Percentiles rank a stretch among this genome's conserved stretches.
phyloP scores from a whole-genome alignment of 192 early-diverging fungal genomes.

The Fimicolochytrium jonesii region DNA sequence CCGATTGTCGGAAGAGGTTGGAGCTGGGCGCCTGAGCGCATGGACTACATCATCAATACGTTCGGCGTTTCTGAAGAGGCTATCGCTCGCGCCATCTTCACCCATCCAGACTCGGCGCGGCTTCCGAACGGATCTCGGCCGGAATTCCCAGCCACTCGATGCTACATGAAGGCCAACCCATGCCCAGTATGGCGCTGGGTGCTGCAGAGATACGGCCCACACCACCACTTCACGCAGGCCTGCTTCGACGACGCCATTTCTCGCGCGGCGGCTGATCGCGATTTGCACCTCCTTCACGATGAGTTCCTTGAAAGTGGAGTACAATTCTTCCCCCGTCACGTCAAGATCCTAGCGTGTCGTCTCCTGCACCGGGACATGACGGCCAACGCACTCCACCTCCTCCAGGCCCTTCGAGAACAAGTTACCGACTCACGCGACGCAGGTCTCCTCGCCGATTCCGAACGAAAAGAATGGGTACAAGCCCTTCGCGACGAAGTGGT shows the following conservation, averaged over 20 bases:
- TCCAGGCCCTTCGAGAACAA: constrained; percentile 36
- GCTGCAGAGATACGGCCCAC: constrained; percentile 40
- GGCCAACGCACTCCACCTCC: constrained; percentile 42
- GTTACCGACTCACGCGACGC: constrained; percentile 16
- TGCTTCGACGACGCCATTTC: constrained; percentile 52
- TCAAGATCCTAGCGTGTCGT: constrained; percentile 52
- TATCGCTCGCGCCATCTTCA: constrained; percentile 28
- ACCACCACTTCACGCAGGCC: constrained; percentile 45
- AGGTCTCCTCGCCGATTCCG: constrained; percentile 1
- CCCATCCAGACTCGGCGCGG: neutral
- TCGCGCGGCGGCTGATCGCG: constrained; percentile 45
- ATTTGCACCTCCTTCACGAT: constrained; percentile 44
- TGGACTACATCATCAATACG: constrained; percentile 27
- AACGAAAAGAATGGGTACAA: constrained; percentile 24
- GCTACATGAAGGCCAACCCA: constrained; percentile 46
- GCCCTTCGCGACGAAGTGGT: constrained; percentile 32
- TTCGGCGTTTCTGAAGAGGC: constrained; percentile 34
- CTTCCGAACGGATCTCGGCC: constrained; percentile 30
- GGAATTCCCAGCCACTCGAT: constrained; percentile 45
- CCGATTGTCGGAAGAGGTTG: constrained; percentile 34
- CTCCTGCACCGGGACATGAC: constrained; percentile 54
- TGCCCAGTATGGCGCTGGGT: constrained; percentile 51
- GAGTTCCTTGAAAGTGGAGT: constrained; percentile 42
- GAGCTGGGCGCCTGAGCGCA: constrained; percentile 34
- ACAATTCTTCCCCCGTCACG: constrained; percentile 42